Evolutionary conservation across 2,329 filamentous ascomycete genomes (phyloP).

Genomic region (Ceratocystis ficicola): DNA sequence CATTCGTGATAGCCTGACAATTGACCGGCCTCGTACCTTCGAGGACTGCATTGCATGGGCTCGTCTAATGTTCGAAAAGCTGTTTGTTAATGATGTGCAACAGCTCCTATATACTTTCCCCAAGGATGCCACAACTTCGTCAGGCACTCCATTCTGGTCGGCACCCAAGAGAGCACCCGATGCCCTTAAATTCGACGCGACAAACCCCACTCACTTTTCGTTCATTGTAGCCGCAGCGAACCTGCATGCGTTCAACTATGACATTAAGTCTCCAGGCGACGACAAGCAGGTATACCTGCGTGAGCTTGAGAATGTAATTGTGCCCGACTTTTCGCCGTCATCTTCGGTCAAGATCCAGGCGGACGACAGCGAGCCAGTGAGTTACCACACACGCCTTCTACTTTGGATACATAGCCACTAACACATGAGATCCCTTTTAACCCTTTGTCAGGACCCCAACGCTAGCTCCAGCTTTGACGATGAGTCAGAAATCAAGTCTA

Average conservation of each 20-base stretch:
- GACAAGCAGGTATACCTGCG: constrained; percentile 61
- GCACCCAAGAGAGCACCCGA: constrained; percentile 94
- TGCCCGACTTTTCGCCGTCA: constrained; percentile 87
- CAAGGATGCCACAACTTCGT: constrained; percentile 79
- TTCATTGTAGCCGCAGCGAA: constrained; percentile 85
- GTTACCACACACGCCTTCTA: constrained; percentile 26
- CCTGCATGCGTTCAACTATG: constrained; percentile 94
- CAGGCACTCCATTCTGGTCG: constrained; percentile 90
- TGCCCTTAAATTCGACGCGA: constrained; percentile 73
- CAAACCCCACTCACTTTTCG: constrained; percentile 73
- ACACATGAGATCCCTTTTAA: constrained; percentile 4
- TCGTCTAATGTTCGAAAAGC: constrained; percentile 82
- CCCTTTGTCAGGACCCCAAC: constrained; percentile 57
- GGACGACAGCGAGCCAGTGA: constrained; percentile 77
- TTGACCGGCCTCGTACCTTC: constrained; percentile 80
- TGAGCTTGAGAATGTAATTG: constrained; percentile 81
- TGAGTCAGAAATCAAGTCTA: constrained; percentile 58
- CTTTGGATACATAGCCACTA: not conserved
- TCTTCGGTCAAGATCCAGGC: constrained; percentile 92
- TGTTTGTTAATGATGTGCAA: constrained; percentile 93
- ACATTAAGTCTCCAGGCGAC: constrained; percentile 71
- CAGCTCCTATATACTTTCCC: constrained; percentile 96
- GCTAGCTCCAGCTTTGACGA: constrained; percentile 54
- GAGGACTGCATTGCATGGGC: constrained; percentile 97
- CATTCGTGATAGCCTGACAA: constrained; percentile 78